phyloP scores from a whole-genome alignment of 176 grass and related monocot species.

The Phragmites australis region DNA sequence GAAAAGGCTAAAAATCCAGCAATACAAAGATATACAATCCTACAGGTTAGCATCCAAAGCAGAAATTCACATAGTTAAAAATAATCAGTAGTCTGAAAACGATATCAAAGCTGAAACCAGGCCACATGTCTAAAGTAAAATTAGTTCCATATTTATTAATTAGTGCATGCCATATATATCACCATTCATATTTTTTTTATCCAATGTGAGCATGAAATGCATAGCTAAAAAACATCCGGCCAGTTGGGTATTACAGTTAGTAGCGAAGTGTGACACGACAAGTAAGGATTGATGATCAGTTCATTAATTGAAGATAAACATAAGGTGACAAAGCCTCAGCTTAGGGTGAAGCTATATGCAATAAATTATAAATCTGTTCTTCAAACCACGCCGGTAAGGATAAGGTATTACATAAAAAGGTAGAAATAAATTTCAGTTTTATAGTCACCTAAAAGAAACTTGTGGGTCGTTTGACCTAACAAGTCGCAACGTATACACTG shows the following conservation, averaged over 20 bases:
- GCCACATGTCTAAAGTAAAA: neutral
- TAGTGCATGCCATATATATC: neutral
- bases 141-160: neutral
- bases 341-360: neutral
- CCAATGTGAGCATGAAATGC: neutral
- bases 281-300: neutral
- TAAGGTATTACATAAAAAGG: neutral
- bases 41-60: neutral
- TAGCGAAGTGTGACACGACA: neutral
- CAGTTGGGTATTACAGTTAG: neutral
- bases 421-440: neutral
- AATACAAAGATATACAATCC: neutral
- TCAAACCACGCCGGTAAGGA: neutral
- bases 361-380: neutral
- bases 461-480: neutral
- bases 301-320: neutral
- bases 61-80: neutral
- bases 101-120: neutral
- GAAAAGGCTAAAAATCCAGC: neutral
- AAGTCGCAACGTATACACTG: neutral
- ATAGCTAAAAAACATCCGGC: neutral
- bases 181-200: neutral
- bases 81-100: neutral
- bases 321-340: neutral
- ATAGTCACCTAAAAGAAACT: neutral